A percentile compares a stretch with the other conserved stretches of the same genome.
Evolutionary conservation across 306 rosid genomes (phyloP).

Genomic region (Gleditsia sinensis): DNA sequence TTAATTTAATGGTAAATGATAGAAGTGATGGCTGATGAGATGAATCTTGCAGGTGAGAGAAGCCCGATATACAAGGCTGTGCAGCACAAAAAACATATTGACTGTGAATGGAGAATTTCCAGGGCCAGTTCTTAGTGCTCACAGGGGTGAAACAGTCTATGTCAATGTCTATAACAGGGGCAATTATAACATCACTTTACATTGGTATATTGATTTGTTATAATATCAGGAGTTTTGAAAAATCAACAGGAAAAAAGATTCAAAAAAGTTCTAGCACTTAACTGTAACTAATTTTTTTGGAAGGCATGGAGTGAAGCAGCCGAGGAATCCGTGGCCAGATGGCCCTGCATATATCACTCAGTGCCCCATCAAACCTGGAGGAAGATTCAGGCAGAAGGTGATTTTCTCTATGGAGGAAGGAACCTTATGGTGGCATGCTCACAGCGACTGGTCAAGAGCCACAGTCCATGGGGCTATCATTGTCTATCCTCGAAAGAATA

Average conservation of each 20-base stretch:
- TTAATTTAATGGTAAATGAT: too few species aligned
- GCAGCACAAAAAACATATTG: conserved; percentile 29
- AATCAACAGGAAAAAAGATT: neutral
- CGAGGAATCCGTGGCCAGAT: conserved; percentile 58
- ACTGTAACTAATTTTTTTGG: neutral
- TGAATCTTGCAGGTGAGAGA: conserved; percentile 32
- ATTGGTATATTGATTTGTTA: conserved; percentile 45
- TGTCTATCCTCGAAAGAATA: conserved; percentile 38
- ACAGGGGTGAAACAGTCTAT: conserved; percentile 31
- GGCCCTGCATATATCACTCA: conserved; percentile 61
- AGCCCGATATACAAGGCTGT: conserved; percentile 34
- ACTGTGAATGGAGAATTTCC: conserved; percentile 49
- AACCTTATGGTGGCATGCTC: conserved; percentile 80
- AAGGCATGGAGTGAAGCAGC: conserved; percentile 62
- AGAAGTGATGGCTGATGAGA: neutral
- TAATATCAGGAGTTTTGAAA: neutral
- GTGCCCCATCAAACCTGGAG: conserved; percentile 55
- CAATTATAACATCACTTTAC: conserved; percentile 52
- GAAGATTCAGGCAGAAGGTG: conserved; percentile 42
- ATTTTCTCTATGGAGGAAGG: conserved; percentile 53
- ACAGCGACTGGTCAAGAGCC: conserved; percentile 62
- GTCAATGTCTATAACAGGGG: conserved; percentile 43
- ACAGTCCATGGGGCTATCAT: conserved; percentile 61
- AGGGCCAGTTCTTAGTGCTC: conserved; percentile 30
- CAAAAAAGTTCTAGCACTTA: neutral